phyloP scores from a whole-genome alignment of 78 protist genomes.

The Creolimax fragrantissima region DNA sequence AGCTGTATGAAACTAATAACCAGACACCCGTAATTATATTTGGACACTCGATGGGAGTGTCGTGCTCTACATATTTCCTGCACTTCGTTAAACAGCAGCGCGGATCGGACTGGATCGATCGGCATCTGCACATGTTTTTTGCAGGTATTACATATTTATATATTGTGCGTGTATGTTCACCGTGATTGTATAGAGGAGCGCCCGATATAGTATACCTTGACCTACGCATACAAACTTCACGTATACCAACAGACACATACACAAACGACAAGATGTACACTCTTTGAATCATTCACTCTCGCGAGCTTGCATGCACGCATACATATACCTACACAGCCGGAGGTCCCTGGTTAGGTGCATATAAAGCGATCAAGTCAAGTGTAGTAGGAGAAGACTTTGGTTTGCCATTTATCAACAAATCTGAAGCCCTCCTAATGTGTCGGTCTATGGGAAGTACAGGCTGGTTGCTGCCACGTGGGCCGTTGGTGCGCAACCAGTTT shows the following conservation, averaged over 20 bases:
- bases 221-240: no score
- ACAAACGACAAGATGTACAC: no score
- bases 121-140: neutral
- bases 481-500: neutral
- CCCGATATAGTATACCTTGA: no score
- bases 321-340: neutral
- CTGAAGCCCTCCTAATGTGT: neutral
- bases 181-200: no score
- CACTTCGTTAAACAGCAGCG: neutral
- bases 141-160: neutral
- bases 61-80: slow-evolving; percentile 6
- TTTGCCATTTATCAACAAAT: neutral
- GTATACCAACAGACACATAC: no score
- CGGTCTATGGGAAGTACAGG: neutral
- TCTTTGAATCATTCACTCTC: no score
- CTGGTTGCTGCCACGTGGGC: neutral
- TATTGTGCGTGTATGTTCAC: neutral
- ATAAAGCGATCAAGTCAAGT: neutral
- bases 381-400: neutral
- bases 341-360: neutral
- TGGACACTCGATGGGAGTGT: slow-evolving; percentile 16
- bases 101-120: neutral
- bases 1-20: neutral
- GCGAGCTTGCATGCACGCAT: no score
- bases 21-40: slow-evolving; percentile 10